Conservation (phyloP, 176 grass and related monocot species). For the Ampelocalamus luodianensis region DNA sequence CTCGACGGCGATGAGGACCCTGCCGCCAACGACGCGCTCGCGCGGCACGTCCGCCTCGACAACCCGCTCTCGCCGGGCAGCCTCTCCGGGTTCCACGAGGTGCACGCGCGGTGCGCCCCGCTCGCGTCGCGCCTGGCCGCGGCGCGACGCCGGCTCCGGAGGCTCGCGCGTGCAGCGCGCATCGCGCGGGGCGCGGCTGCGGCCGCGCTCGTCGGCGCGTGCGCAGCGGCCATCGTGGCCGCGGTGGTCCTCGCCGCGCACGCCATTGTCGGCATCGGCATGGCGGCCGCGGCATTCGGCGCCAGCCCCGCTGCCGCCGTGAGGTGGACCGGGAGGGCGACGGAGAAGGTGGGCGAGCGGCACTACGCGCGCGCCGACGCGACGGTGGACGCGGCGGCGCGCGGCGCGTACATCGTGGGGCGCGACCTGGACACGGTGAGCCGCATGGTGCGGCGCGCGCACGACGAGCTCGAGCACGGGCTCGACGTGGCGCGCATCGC, state of each 20-base stretch:
- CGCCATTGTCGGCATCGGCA: conserved; percentile 50
- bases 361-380: conserved; percentile 19
- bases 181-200: conserved; percentile 40
- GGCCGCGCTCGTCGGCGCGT: conserved; percentile 38
- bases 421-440: conserved; percentile 85
- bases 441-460: conserved; percentile 75
- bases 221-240: conserved; percentile 38
- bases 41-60: conserved; percentile 45
- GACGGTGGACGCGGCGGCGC: conserved; percentile 72
- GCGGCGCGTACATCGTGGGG: conserved; percentile 80
- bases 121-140: conserved; percentile 46
- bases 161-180: conserved; percentile 24
- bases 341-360: not conserved
- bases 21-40: conserved; percentile 31
- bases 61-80: conserved; percentile 60
- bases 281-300: conserved; percentile 10
- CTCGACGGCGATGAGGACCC: not conserved
- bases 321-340: conserved; percentile 10
- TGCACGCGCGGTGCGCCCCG: conserved; percentile 51
- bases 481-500: conserved; percentile 73
- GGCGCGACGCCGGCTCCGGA: conserved; percentile 39
- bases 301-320: not conserved
- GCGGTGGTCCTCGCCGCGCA: conserved; percentile 48
- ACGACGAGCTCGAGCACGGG: conserved; percentile 88
- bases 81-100: conserved; percentile 50